Evolutionary conservation across 83 land plant genomes (phyloP), one percentile per base, ranked within the genome.

Genomic region (Picea engelmannii): DNA sequence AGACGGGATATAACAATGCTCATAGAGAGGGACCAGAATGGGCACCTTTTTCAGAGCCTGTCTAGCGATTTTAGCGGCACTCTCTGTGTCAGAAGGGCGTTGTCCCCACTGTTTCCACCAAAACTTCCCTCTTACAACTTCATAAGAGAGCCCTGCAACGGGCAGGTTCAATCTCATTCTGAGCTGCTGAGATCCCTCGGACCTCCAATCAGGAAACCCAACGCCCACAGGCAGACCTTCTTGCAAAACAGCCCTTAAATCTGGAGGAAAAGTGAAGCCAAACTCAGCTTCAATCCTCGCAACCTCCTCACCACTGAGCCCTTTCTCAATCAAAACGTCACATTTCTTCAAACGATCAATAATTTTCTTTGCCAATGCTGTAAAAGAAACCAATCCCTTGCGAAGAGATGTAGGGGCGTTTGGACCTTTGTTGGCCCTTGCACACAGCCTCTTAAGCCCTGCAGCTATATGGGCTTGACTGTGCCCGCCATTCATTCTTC

Each of bases 31-130:
- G 23, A 95, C 78, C 17, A 95, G 86, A 47, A 83, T 38, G 3
- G 98, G 96, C 13, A 86, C 88, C 7, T 67, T 75, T 18, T 66
- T 81, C 21, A 93, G 77, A 11, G 88, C 81, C 55, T 18, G 23
- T 66, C 85, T 78, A 11, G 92, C 92, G 17, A 83, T 25, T 3
- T 55, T 61, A 1, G 85, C 62, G 3, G 93, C 90, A 0, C 62
- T 44, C 8, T 83, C 82, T 1, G 58, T 47, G 58, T 85, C 82
- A 5, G 86, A 62, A 5, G 98, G 98, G 27, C 87, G 67, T 59
- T 86, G 88, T 4, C 98, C 98, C 98, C 98, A 93, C 35, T 89
- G 87, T 68, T 86, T 89, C 80, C 89, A 90, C 98, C 98, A 96
- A 71, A 96, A 70, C 8, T 81, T 60, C 17, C 89, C 89, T 11